Evolutionary conservation across 805 yeast species (phyloP).

Genomic region (Wickerhamomyces subpelliculosus): DNA sequence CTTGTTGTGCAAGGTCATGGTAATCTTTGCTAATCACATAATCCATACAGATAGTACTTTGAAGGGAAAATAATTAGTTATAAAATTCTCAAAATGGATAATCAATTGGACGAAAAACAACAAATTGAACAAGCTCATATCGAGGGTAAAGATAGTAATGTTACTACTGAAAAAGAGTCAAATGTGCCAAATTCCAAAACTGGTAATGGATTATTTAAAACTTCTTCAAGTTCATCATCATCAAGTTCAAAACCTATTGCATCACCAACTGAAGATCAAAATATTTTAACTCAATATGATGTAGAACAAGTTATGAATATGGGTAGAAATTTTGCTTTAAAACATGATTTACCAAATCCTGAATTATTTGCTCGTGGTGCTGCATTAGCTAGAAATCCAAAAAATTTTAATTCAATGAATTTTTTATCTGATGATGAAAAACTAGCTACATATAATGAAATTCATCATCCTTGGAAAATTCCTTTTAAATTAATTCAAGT

Average conservation of each 20-base stretch:
- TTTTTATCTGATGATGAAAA: constrained; percentile 52
- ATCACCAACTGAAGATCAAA: constrained; percentile 22
- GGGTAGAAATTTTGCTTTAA: constrained; percentile 61
- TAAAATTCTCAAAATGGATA: too few relatives aligned
- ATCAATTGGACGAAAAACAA: neutral
- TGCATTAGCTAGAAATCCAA: constrained; percentile 57
- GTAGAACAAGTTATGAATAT: constrained; percentile 59
- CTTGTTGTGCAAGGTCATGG: too few relatives aligned
- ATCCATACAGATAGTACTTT: too few relatives aligned
- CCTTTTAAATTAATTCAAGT: constrained; percentile 42
- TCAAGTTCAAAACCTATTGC: constrained; percentile 1
- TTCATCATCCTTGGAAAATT: constrained; percentile 37
- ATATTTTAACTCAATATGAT: constrained; percentile 49
- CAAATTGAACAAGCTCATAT: neutral
- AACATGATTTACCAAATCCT: constrained; percentile 37
- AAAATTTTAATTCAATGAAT: constrained; percentile 49
- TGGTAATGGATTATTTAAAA: neutral
- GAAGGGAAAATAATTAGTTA: too few relatives aligned
- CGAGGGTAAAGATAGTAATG: too few relatives aligned
- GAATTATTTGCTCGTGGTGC: constrained; percentile 61
- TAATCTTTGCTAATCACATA: too few relatives aligned
- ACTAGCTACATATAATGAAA: constrained; percentile 38
- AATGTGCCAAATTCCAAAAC: neutral
- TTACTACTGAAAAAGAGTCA: neutral
- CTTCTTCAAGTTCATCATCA: neutral